Conservation (phyloP, 768 basidiomycete genomes). For the Tylopilus intermedius region DNA sequence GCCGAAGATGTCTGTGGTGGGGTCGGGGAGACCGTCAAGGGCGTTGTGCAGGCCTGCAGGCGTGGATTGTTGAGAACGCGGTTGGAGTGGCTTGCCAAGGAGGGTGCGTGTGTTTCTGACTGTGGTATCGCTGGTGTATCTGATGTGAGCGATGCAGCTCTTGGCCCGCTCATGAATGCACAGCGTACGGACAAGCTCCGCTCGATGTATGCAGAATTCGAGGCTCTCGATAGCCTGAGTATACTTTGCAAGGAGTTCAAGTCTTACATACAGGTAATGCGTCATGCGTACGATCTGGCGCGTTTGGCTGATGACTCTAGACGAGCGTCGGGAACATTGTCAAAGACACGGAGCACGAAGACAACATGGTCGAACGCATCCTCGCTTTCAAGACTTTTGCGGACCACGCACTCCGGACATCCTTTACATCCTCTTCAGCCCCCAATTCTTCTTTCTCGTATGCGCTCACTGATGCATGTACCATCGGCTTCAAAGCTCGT, state of each 20-base stretch:
- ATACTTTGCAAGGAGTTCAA: constrained; percentile 60
- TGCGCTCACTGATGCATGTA: constrained; percentile 68
- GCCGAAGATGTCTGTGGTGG: constrained; percentile 42
- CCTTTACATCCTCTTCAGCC: constrained; percentile 45
- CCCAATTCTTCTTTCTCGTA: constrained; percentile 58
- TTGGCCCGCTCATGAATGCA: constrained; percentile 47
- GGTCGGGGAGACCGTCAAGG: constrained; percentile 44
- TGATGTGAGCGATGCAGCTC: constrained; percentile 34
- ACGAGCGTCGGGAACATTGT: constrained; percentile 59
- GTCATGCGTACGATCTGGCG: background rate
- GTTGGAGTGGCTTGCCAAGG: constrained; percentile 41
- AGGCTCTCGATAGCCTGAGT: constrained; percentile 50
- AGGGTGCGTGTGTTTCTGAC: constrained; percentile 32
- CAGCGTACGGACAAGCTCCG: constrained; percentile 41
- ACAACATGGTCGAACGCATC: constrained; percentile 71
- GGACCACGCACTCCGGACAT: constrained; percentile 43
- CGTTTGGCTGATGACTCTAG: constrained; percentile 32
- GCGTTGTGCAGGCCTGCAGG: constrained; percentile 52
- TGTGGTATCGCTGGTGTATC: constrained; percentile 25
- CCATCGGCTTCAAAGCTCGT: constrained; percentile 65
- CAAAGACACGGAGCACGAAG: constrained; percentile 56
- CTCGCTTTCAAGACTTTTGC: constrained; percentile 61
- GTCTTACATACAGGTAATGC: constrained; percentile 49
- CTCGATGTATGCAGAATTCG: constrained; percentile 58
- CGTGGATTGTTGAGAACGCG: constrained; percentile 43